Evolutionary conservation across 2,329 filamentous ascomycete genomes (phyloP), one percentile per base, ranked within the genome.

Genomic region (Fusarium bulbicola): DNA sequence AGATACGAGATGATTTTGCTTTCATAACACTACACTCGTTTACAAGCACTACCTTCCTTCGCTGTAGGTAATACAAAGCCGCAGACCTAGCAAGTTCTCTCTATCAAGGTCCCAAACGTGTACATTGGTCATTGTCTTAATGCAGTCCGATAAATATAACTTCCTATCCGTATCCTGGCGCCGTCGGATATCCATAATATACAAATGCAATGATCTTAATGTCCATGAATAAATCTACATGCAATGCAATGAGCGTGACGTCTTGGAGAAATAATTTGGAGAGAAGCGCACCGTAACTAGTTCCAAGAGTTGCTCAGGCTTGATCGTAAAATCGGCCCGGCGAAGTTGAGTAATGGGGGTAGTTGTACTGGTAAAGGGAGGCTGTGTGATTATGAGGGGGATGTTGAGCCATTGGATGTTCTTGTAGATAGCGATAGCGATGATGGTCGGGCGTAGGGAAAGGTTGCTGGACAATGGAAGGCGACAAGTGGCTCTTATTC

Each of bases 1-100:
- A 14, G 21, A 32, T 20, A 6, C 3, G 4, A 13, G 11, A 10
- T 18, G 5, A 0, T 20, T 14, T 46, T 46, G 1, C 12, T 26
- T 14, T 14, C 24, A 1, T 7, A 6, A 3, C 5, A 46, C 0
- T 14, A 7, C 5, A 5, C 5, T 50, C 2, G 1, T 14, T 14
- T 50, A 3, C 4, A 18, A 24, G 11, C 32, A 21, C 5, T 12
- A 12, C 7, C 13, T 18, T 20, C 20, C 16, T 12, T 21, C 4
- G 4, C 3, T 21, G 4, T 2, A 26, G 14, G 28, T 12, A 15
- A 21, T 15, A 12, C 3, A 21, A 3, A 24, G 8, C 9, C 9
- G 6, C 13, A 15, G n/a, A 24, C 16, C 5, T 52, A 15, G 20
- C 6, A 20, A 36, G 30, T 20, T 20, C 10, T 49, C 28, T 21